Evolutionary conservation across 2,329 filamentous ascomycete species (phyloP).

Genomic region (Aspergillus sp.): DNA sequence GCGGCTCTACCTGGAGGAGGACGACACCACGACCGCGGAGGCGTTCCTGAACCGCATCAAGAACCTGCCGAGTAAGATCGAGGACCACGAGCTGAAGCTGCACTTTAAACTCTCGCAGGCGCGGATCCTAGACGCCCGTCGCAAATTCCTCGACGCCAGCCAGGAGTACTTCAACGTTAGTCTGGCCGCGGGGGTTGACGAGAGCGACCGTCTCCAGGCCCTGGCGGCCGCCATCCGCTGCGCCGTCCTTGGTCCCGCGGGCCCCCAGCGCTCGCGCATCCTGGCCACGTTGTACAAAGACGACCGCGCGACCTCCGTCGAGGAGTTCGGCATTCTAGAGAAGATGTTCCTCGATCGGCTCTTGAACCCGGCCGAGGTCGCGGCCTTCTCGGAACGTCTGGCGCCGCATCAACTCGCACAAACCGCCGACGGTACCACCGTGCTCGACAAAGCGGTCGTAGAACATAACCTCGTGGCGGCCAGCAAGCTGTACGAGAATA

Average conservation of each 20-base stretch:
- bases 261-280: conserved; percentile 75
- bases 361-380: conserved; percentile 76
- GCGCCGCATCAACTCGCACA: conserved; percentile 85
- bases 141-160: conserved; percentile 84
- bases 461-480: conserved; percentile 93
- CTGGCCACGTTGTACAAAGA: conserved; percentile 90
- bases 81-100: conserved; percentile 71
- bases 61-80: conserved; percentile 76
- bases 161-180: conserved; percentile 86
- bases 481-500: conserved; percentile 76
- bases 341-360: conserved; percentile 96
- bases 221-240: conserved; percentile 87
- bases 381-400: conserved; percentile 77
- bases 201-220: conserved; percentile 81
- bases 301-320: conserved; percentile 71
- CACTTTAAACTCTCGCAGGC: conserved; percentile 91
- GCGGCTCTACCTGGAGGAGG: conserved; percentile 88
- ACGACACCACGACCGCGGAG: conserved; percentile 83
- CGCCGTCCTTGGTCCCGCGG: conserved; percentile 87
- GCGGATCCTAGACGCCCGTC: conserved; percentile 85
- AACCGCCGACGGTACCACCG: conserved; percentile 87
- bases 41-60: conserved; percentile 92
- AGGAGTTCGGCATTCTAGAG: conserved; percentile 85
- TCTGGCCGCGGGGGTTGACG: conserved; percentile 73
- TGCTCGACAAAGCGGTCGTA: conserved; percentile 87